Base-by-base conservation (phyloP, 2,329 filamentous ascomycete genomes). In the Apiospora pterosperma region DNA sequence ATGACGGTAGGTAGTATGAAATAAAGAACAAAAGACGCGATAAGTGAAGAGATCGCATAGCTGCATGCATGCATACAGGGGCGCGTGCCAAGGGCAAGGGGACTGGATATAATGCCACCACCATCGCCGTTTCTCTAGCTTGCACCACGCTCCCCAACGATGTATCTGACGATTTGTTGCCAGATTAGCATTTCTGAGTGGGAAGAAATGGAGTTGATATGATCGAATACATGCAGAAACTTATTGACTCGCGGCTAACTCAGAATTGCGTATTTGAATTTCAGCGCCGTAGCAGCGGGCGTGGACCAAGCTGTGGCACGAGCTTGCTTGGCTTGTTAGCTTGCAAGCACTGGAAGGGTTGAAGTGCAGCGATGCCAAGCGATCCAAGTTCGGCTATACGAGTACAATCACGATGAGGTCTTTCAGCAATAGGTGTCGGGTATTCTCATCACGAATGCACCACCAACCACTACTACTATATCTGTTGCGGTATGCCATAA, bases 391-490 rank as follows among this genome's bases (percentile, higher is more conserved):
- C 16, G 48, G 48, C 48, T 55, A 55, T 55, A 52, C 44, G 34
- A 55, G 34, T 55, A 52, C 44, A 55, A 55, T 55, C 28, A 55
- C 48, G 48, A 55, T 55, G 48, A 55, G 48, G 48, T 55, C 48
- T 55, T 55, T 55, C 28, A 34, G 48, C 48, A 4, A 55, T 55
- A 34, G 25, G n/a, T n/a, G n/a, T n/a, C n/a, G n/a, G 25, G 48
- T n/a, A 21, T 55, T 34, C 34, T 16, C 28, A 34, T 55, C 48
- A n/a, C 19, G 10, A 34, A 14, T 61, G 16, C 38, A 59, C n/a
- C 14, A 58, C 31, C 36, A 48, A 58, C n/a, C 31, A 8, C 44
- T 3, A n/a, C 48, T 55, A 7, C 28, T 55, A n/a, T 19, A 12
- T n/a, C 14, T 55, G 5, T n/a, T 21, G 28, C 34, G 19, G 11